phyloP scores from a whole-genome alignment of 169 alveolate genomes.

The Amoebophrya sp. region DNA sequence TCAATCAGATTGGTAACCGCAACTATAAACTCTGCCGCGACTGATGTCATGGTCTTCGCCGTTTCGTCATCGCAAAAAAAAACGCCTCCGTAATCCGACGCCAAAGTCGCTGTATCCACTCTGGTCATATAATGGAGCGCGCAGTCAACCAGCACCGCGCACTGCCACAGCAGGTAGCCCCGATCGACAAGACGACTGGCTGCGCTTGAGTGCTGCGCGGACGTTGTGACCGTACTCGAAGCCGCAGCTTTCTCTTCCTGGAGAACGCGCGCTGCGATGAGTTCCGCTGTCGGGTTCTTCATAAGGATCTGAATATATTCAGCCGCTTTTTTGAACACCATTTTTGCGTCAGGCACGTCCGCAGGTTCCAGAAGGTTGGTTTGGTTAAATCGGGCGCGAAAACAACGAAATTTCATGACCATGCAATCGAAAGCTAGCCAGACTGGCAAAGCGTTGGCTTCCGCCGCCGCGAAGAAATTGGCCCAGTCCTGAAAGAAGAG shows the following conservation, averaged over 20 bases:
- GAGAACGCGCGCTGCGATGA: background rate
- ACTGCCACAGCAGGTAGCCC: background rate
- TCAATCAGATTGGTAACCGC: background rate
- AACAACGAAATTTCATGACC: background rate
- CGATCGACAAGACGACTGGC: background rate
- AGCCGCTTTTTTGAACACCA: background rate
- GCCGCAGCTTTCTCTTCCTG: background rate
- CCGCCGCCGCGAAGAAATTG: background rate
- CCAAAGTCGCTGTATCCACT: background rate
- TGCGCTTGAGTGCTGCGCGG: background rate
- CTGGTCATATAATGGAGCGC: background rate
- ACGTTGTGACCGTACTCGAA: background rate
- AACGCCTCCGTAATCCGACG: background rate
- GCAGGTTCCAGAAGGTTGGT: background rate
- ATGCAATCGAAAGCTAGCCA: background rate
- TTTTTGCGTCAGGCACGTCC: background rate
- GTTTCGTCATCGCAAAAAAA: background rate
- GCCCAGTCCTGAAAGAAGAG: background rate
- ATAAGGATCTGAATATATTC: background rate
- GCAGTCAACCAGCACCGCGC: background rate
- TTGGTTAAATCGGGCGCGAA: background rate
- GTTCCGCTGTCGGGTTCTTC: background rate
- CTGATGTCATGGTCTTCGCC: background rate
- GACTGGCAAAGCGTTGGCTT: background rate
- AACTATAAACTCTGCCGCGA: background rate